phyloP scores from a whole-genome alignment of 495 filamentous ascomycete species.

The Penicillium manginii region DNA sequence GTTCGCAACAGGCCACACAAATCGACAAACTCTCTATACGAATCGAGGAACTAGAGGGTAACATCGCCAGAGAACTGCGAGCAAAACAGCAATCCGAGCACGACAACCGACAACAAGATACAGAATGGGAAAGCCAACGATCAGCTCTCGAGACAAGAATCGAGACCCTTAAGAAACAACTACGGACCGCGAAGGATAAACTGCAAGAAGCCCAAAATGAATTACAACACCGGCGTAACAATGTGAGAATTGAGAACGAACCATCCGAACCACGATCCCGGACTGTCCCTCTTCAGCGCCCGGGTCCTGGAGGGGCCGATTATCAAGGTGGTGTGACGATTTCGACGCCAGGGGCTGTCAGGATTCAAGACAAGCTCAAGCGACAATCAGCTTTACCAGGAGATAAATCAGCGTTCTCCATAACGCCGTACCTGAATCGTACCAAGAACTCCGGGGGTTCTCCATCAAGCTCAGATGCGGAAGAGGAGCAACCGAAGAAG shows the following conservation, averaged over 20 bases:
- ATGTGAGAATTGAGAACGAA: conserved; percentile 18
- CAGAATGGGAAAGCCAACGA: conserved; percentile 58
- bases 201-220: conserved; percentile 62
- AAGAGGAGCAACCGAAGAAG: conserved; percentile 30
- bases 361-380: conserved; percentile 55
- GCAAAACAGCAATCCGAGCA: conserved; percentile 40
- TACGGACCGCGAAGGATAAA: conserved; percentile 67
- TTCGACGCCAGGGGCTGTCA: conserved; percentile 68
- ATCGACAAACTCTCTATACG: conserved; percentile 46
- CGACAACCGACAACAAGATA: conserved; percentile 32
- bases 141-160: conserved; percentile 67
- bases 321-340: conserved; percentile 58
- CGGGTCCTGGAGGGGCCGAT: conserved; percentile 36
- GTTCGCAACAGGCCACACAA: conserved; percentile 45
- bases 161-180: conserved; percentile 66
- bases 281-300: conserved; percentile 42
- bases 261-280: conserved; percentile 41
- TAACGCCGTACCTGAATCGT: conserved; percentile 89
- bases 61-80: conserved; percentile 50
- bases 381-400: conserved; percentile 62
- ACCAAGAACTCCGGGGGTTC: conserved; percentile 58
- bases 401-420: conserved; percentile 89
- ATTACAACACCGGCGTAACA: conserved; percentile 45
- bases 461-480: conserved; percentile 38
- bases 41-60: conserved; percentile 45